These are phyloP conservation scores for Globisporangium parvum DNA, from an alignment of 352 stramenopile genomes.

Conservation along the genomic window DNA sequence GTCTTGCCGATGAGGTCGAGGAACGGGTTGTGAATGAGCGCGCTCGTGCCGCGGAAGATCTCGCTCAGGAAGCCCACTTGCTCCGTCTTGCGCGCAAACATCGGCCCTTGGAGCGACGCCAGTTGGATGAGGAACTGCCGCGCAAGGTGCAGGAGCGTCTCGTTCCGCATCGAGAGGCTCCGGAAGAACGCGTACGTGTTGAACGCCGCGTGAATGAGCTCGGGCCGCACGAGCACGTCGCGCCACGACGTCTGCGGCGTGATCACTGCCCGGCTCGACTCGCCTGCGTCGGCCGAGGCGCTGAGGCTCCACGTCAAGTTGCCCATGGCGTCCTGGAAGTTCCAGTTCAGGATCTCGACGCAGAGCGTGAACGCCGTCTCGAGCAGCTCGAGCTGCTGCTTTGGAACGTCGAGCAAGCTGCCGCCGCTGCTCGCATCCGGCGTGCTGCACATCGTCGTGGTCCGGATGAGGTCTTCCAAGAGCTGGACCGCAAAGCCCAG, in stretches of 20 bases:
- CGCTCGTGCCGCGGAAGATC: slow-evolving; percentile 60
- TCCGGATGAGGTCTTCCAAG: slow-evolving; percentile 66
- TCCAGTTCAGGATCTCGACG: slow-evolving; percentile 79
- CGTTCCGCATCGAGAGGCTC: slow-evolving; percentile 58
- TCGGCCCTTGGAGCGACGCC: slow-evolving; percentile 59
- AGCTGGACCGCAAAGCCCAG: slow-evolving; percentile 54
- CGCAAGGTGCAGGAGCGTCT: slow-evolving; percentile 65
- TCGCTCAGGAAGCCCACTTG: slow-evolving; percentile 64
- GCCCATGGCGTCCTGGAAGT: slow-evolving; percentile 48
- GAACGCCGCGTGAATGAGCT: slow-evolving; percentile 81
- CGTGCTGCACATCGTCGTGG: slow-evolving; percentile 41
- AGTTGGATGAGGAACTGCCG: slow-evolving; percentile 79
- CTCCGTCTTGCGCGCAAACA: slow-evolving; percentile 60
- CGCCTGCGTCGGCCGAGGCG: slow-evolving; percentile 18
- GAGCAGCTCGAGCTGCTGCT: slow-evolving; percentile 66
- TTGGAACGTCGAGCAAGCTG: slow-evolving; percentile 28
- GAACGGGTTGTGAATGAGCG: slow-evolving; percentile 64
- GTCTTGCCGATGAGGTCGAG: slow-evolving; percentile 61
- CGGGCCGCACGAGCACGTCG: slow-evolving; percentile 52
- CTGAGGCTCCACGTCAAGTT: slow-evolving; percentile 71
- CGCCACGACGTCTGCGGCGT: slow-evolving; percentile 63
- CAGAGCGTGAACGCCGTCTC: slow-evolving; percentile 71
- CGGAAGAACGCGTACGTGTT: slow-evolving; percentile 83
- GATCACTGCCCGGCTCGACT: slow-evolving; percentile 37
- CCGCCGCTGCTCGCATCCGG: slow-evolving; percentile 15